Conservation (phyloP, 495 filamentous ascomycete genomes). For the Melanomma pulvis-pyrius region DNA sequence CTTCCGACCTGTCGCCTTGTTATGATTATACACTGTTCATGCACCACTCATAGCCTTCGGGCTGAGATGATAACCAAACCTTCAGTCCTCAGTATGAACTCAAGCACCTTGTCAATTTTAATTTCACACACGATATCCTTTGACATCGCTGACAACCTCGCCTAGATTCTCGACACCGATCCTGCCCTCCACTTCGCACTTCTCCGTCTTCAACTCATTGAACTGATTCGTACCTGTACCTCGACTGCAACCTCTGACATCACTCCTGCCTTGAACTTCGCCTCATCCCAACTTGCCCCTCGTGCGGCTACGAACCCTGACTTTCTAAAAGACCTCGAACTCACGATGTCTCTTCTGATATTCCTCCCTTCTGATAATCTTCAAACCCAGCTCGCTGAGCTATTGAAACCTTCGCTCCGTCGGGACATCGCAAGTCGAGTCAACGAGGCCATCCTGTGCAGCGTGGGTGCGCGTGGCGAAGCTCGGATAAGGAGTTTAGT, state of each 20-base stretch:
- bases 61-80: slow-evolving; percentile 92
- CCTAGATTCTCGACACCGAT: slow-evolving; percentile 79
- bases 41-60: slow-evolving; percentile 98
- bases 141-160: slow-evolving; percentile 6
- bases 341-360: slow-evolving; percentile 88
- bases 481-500: slow-evolving; percentile 79
- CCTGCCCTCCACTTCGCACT: slow-evolving; percentile 86
- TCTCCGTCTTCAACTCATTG: slow-evolving; percentile 86
- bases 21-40: slow-evolving; percentile 97
- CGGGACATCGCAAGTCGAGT: slow-evolving; percentile 77
- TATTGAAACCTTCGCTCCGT: slow-evolving; percentile 82
- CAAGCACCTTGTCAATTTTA: slow-evolving; percentile 36
- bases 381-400: slow-evolving; percentile 69
- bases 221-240: slow-evolving; percentile 81
- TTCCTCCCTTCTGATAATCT: slow-evolving; percentile 74
- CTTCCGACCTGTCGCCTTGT: slow-evolving; percentile 48
- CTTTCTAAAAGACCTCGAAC: slow-evolving; percentile 86
- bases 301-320: slow-evolving; percentile 77
- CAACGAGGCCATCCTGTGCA: slow-evolving; percentile 81
- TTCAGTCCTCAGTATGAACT: slow-evolving; percentile 95
- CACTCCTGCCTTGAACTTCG: slow-evolving; percentile 80
- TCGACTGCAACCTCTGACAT: slow-evolving; percentile 70
- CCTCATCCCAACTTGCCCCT: slow-evolving; percentile 81
- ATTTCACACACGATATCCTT: slow-evolving; percentile 29
- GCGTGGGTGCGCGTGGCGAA: slow-evolving; percentile 70